phyloP scores from a whole-genome alignment of 345 rosid species.

The Gossypium rotundifolium region DNA sequence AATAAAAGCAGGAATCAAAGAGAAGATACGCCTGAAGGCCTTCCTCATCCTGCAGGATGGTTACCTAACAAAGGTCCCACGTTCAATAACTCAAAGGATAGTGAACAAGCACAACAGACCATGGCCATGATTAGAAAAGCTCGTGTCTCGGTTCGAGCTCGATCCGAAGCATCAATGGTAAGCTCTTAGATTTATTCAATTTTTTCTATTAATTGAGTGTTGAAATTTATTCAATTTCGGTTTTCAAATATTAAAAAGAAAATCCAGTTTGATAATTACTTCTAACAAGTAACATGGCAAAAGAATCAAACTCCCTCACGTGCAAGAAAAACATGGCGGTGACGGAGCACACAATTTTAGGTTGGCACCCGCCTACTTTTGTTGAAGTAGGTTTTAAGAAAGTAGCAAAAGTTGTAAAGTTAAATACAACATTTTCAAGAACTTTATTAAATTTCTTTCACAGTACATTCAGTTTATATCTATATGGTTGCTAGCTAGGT shows the following conservation, averaged over 20 bases:
- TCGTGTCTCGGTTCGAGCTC: slow-evolving; percentile 65
- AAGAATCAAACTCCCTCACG: slow-evolving; percentile 1
- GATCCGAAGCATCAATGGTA: slow-evolving; percentile 62
- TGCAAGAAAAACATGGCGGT: background rate
- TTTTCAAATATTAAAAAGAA: background rate
- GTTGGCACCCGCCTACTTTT: slow-evolving; percentile 22
- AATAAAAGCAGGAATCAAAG: slow-evolving; percentile 9
- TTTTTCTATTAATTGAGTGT: too few relatives aligned
- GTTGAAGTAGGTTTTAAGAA: slow-evolving; percentile 18
- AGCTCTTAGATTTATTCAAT: background rate
- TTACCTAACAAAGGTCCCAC: slow-evolving; percentile 15
- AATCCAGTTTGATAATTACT: background rate
- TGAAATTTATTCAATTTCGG: background rate
- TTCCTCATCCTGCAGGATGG: slow-evolving; percentile 15
- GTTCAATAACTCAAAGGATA: slow-evolving; percentile 14
- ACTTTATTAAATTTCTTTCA: background rate
- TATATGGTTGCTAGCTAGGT: background rate
- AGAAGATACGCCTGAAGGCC: slow-evolving; percentile 16
- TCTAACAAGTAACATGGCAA: background rate
- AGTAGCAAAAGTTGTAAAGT: background rate
- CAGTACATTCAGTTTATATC: background rate
- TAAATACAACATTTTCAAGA: background rate
- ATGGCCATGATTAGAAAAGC: slow-evolving; percentile 45
- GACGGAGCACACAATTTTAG: slow-evolving; percentile 14
- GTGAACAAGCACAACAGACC: slow-evolving; percentile 17